Conservation (phyloP, 2,329 filamentous ascomycete species). For the Tricladium varicosporioides region DNA sequence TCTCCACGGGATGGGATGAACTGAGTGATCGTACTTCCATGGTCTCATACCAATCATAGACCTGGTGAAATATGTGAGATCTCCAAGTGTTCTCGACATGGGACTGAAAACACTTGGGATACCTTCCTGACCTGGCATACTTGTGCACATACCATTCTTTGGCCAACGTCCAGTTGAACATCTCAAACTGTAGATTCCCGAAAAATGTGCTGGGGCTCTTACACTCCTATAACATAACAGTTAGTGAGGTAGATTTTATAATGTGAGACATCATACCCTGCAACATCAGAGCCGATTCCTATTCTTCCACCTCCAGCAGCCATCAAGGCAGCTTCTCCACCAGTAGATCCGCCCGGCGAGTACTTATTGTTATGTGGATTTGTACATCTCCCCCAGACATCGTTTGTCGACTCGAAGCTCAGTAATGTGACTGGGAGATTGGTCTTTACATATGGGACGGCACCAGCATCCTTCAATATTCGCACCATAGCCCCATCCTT, state of each 20-base stretch:
- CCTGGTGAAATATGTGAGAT: conserved; percentile 81
- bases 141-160: conserved; percentile 78
- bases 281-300: conserved; percentile 67
- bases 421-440: conserved; percentile 74
- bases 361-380: conserved; percentile 86
- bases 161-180: conserved; percentile 91
- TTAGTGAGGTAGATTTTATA: neutral
- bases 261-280: conserved; percentile 11
- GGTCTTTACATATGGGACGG: conserved; percentile 90
- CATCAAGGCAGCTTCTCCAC: conserved; percentile 70
- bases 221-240: conserved; percentile 69
- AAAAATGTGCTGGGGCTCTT: conserved; percentile 82
- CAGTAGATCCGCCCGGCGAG: conserved; percentile 82
- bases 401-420: conserved; percentile 44
- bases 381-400: conserved; percentile 76
- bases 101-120: conserved; percentile 87
- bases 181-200: conserved; percentile 80
- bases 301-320: conserved; percentile 79
- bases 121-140: conserved; percentile 90
- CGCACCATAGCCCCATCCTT: conserved; percentile 70
- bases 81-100: conserved; percentile 83
- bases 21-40: conserved; percentile 84
- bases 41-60: conserved; percentile 77
- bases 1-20: conserved; percentile 83
- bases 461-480: conserved; percentile 82